Evolutionary conservation across 192 early-diverging fungal genomes (phyloP), one percentile per base, ranked within the genome.

Genomic region (Phycomyces blakesleeanus): DNA sequence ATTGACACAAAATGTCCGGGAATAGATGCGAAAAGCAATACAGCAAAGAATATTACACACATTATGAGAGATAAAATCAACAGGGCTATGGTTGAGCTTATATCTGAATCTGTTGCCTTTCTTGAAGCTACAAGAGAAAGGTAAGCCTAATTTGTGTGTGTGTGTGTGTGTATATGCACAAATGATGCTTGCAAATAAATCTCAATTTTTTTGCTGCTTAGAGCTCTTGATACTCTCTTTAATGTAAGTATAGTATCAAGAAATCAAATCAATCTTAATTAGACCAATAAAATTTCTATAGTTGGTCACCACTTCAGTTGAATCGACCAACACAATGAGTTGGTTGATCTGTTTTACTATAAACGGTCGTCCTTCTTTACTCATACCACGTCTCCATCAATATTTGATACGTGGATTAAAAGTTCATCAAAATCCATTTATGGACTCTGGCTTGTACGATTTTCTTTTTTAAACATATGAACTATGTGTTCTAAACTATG

Each of bases 311-410:
- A n/a, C n/a, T 22, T 58, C 56, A 2, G 39, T 58, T 18, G 39
- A 41, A 14, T 40, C 56, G 0, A 5, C 37, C 12, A 39, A 21
- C 22, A 21, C 37, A 14, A 58, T 39, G 39, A 14, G 6, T 24
- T 63, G 61, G 61, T 25, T 63, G 9, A 27, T 63, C 22, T 63
- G 61, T 21, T 53, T 63, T 16, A 53, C 51, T 37, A 50, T 27
- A 20, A 50, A 63, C 8, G 25, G 39, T 15, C 34, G 50, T 38
- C 61, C 61, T 25, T 50, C 22, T 38, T 25, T 63, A 24, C 22
- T 63, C 8, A 16, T 51, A 12, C 50, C 61, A 14, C 51, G 61
- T 40, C 22, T 63, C 10, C 61, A 63, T 40, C 34, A 63, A 5
- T 63, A 53, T 25, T 39, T 63, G 5, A 52, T 53, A 1, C 25